phyloP scores from a whole-genome alignment of 768 basidiomycete genomes.

The Termitomyces sp. region DNA sequence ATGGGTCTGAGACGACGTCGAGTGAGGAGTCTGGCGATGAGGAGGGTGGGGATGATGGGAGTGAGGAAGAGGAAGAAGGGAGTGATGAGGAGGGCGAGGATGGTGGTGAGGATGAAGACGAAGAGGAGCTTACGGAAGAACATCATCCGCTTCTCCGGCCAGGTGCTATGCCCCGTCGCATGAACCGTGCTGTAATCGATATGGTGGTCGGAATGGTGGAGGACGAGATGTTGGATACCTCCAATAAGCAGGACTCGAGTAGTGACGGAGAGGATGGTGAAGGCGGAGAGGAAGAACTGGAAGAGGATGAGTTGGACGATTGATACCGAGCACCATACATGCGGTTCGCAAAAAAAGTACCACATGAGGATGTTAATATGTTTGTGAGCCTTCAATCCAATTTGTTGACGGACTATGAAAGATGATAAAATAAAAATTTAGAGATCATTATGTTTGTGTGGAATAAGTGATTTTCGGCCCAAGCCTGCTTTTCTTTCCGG shows the following conservation, averaged over 20 bases:
- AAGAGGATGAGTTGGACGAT: constrained; percentile 51
- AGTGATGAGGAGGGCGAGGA: constrained; percentile 21
- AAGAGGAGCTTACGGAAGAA: constrained; percentile 48
- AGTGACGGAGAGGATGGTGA: constrained; percentile 36
- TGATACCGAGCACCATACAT: constrained; percentile 14
- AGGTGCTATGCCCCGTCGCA: constrained; percentile 60
- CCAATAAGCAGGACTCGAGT: constrained; percentile 23
- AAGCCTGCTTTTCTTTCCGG: background rate
- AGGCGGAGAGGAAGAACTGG: constrained; percentile 35
- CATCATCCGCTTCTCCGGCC: constrained; percentile 64
- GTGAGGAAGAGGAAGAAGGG: constrained; percentile 11
- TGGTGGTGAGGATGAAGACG: constrained; percentile 29
- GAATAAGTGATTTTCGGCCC: background rate
- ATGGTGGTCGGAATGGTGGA: constrained; percentile 64
- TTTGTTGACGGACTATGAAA: background rate
- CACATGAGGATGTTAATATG: background rate
- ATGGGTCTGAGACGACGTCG: constrained; percentile 30
- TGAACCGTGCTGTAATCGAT: constrained; percentile 67
- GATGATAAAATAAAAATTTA: background rate
- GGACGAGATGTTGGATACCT: constrained; percentile 43
- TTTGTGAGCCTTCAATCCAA: background rate
- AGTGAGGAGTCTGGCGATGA: constrained; percentile 28
- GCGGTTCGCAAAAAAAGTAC: background rate
- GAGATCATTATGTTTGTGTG: background rate
- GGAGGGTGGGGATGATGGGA: background rate